Evolutionary conservation across 768 basidiomycete genomes (phyloP).

Genomic region (Imleria badia): DNA sequence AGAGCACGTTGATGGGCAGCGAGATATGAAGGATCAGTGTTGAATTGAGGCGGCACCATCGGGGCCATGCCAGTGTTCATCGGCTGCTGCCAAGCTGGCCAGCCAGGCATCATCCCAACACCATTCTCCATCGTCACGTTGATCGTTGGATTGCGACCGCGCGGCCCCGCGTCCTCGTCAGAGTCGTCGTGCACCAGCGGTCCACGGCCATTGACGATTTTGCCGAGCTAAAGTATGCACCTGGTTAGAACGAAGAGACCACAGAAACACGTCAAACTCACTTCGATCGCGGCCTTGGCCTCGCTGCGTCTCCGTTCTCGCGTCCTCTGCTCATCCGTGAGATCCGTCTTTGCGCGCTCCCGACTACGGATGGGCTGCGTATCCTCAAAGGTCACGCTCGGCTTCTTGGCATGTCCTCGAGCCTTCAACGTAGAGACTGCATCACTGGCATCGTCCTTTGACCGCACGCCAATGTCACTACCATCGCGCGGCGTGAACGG

Average conservation of each 20-base stretch:
- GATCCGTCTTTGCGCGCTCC: conserved; percentile 31
- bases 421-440: conserved; percentile 29
- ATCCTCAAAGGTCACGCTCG: conserved; percentile 73
- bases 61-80: conserved; percentile 23
- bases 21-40: conserved; percentile 56
- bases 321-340: conserved; percentile 52
- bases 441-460: conserved; percentile 23
- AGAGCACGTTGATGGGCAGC: conserved; percentile 88
- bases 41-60: conserved; percentile 42
- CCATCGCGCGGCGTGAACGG: conserved; percentile 81
- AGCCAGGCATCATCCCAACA: conserved; percentile 37
- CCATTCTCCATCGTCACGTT: conserved; percentile 36
- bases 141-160: conserved; percentile 30
- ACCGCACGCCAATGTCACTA: conserved; percentile 49
- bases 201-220: conserved; percentile 77
- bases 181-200: conserved; percentile 54
- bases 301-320: conserved; percentile 75
- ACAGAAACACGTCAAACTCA: conserved; percentile 29
- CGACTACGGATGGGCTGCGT: conserved; percentile 32
- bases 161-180: conserved; percentile 39
- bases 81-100: conserved; percentile 29
- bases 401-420: conserved; percentile 46
- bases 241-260: background rate
- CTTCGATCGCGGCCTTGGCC: conserved; percentile 87
- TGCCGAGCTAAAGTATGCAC: conserved; percentile 61